A percentile compares a stretch with the other conserved stretches of the same genome.
Conservation (phyloP, 192 early-diverging fungal species). For the Backusella australiensis region DNA sequence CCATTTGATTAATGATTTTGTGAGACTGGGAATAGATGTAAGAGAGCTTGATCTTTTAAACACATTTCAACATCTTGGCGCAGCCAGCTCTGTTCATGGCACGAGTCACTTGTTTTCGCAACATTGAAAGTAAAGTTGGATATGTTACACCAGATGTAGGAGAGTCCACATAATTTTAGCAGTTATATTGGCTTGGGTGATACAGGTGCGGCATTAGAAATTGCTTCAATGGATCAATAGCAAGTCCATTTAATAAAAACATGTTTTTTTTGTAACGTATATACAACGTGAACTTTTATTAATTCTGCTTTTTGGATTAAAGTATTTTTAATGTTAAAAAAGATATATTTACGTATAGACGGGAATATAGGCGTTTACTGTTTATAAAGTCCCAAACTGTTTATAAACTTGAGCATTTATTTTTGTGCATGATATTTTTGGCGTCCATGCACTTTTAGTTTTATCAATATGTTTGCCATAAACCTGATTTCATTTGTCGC, state of each 20-base stretch:
- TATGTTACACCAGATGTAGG: constrained; percentile 5
- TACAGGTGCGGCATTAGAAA: not conserved
- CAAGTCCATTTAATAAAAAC: constrained; percentile 1
- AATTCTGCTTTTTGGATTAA: not conserved
- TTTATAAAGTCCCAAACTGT: not conserved
- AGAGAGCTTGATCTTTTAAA: not conserved
- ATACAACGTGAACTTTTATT: not conserved
- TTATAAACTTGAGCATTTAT: not conserved
- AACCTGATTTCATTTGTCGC: not conserved
- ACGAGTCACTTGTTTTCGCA: constrained; percentile 4
- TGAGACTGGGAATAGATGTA: not conserved
- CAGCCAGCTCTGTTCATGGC: not conserved
- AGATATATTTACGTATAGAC: not conserved
- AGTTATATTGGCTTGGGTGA: not conserved
- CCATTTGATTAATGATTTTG: not conserved
- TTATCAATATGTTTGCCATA: not conserved
- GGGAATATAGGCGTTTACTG: not conserved
- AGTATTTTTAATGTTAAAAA: not conserved
- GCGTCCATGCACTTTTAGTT: not conserved
- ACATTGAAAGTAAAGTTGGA: not conserved
- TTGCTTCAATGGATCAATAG: constrained; percentile 1
- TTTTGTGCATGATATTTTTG: not conserved
- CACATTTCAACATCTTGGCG: not conserved
- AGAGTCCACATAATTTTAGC: constrained; percentile 5
- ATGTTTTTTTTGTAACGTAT: not conserved